A percentile compares a stretch with the other conserved stretches of the same genome.
phyloP scores from a whole-genome alignment of 2,329 filamentous ascomycete genomes.

The Pseudogymnoascus sp. region DNA sequence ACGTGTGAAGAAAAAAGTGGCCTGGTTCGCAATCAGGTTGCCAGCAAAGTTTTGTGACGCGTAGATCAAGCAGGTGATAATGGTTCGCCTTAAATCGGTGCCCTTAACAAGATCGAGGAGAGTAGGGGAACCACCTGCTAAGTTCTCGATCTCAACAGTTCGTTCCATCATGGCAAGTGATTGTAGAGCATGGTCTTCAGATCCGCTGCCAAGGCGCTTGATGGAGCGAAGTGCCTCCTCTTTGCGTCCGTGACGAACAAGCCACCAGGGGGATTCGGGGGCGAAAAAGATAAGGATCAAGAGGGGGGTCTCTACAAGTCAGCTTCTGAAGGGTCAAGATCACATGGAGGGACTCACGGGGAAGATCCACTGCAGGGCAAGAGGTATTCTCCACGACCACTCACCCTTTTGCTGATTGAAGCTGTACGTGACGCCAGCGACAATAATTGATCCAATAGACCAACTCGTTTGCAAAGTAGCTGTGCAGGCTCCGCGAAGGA shows the following conservation, averaged over 20 bases:
- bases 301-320: constrained; percentile 39
- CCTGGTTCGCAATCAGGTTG: constrained; percentile 58
- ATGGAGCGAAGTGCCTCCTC: constrained; percentile 39
- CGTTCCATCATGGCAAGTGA: constrained; percentile 55
- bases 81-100: constrained; percentile 47
- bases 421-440: constrained; percentile 47
- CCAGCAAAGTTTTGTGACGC: constrained; percentile 55
- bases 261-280: constrained; percentile 43
- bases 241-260: constrained; percentile 40
- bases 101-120: constrained; percentile 49
- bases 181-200: constrained; percentile 36
- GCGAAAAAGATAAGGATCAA: constrained; percentile 44
- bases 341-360: constrained; percentile 27
- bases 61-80: constrained; percentile 52
- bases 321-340: neutral
- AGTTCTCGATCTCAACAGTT: constrained; percentile 48
- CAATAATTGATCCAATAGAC: constrained; percentile 56
- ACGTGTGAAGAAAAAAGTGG: constrained; percentile 52
- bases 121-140: constrained; percentile 34
- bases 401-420: constrained; percentile 39
- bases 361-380: constrained; percentile 54
- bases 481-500: constrained; percentile 49
- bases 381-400: constrained; percentile 40
- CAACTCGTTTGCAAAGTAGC: constrained; percentile 60
- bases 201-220: constrained; percentile 42